phyloP scores from a whole-genome alignment of 2,329 filamentous ascomycete genomes.

The Colletotrichum higginsianum region DNA sequence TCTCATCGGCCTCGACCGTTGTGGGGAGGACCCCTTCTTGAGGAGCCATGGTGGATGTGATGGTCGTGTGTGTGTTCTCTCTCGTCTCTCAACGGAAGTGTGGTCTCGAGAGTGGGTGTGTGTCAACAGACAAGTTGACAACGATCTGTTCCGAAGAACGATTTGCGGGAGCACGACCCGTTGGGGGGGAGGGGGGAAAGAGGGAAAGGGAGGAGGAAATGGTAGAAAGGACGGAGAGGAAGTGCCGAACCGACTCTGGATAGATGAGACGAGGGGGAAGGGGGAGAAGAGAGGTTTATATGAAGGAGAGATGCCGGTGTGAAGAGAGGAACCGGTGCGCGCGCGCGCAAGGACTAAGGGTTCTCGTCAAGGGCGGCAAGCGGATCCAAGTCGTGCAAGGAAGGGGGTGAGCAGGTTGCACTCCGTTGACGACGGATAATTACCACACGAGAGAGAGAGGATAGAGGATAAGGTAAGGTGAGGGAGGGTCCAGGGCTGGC shows the following conservation, averaged over 20 bases:
- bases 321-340: background rate
- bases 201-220: constrained; percentile 1
- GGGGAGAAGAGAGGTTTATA: constrained; percentile 15
- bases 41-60: constrained; percentile 27
- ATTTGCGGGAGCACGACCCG: constrained; percentile 32
- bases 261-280: constrained; percentile 24
- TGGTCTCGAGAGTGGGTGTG: background rate
- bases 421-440: constrained; percentile 39
- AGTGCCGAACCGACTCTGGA: background rate
- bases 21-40: constrained; percentile 35
- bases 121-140: constrained; percentile 13
- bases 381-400: constrained; percentile 37
- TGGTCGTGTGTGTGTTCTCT: too few species aligned
- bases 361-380: constrained; percentile 37
- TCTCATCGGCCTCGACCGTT: constrained; percentile 40
- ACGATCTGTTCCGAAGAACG: constrained; percentile 22
- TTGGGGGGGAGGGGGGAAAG: too few species aligned
- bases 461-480: background rate
- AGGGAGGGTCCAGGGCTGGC: constrained; percentile 25
- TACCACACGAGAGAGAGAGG: constrained; percentile 24
- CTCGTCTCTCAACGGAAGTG: too few species aligned
- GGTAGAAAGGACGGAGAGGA: constrained; percentile 16
- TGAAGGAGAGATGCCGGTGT: constrained; percentile 25
- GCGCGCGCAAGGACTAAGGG: constrained; percentile 35
- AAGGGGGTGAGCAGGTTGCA: constrained; percentile 11